phyloP scores from a whole-genome alignment of 805 yeast species.

The Kodamaea lidongshanica region DNA sequence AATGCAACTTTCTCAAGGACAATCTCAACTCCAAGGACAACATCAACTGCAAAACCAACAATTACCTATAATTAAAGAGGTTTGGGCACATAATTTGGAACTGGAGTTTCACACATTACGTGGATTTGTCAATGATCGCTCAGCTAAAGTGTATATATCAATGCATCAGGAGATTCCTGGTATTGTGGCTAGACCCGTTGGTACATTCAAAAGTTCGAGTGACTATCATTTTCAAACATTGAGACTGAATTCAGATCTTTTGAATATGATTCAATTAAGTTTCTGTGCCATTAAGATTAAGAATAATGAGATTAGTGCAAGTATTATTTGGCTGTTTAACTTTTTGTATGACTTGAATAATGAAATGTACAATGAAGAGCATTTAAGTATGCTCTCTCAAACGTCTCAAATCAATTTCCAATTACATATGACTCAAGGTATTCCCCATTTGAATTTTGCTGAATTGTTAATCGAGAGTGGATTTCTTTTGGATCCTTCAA shows the following conservation, averaged over 20 bases:
- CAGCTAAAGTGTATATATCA: conserved; percentile 45
- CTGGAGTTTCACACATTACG: conserved; percentile 60
- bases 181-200: conserved; percentile 91
- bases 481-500: conserved; percentile 58
- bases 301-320: conserved; percentile 49
- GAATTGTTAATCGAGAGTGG: conserved; percentile 84
- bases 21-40: conserved; percentile 11
- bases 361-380: conserved; percentile 86
- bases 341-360: conserved; percentile 69
- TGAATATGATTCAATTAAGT: conserved; percentile 73
- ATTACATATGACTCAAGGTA: conserved; percentile 69
- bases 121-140: conserved; percentile 48
- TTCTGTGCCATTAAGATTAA: conserved; percentile 35
- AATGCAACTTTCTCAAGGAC: conserved; percentile 10
- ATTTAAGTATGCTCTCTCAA: conserved; percentile 69
- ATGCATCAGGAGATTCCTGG: conserved; percentile 95
- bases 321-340: conserved; percentile 92
- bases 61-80: conserved; percentile 59
- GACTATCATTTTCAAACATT: conserved; percentile 96
- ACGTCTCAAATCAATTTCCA: conserved; percentile 76
- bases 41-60: conserved; percentile 16
- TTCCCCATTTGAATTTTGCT: conserved; percentile 73
- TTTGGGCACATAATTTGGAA: conserved; percentile 66
- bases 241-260: conserved; percentile 82
- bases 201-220: conserved; percentile 78